These are phyloP conservation scores for Endotrypanum monterogeii DNA, from an alignment of 208 protist genomes.

Conservation along the genomic window DNA sequence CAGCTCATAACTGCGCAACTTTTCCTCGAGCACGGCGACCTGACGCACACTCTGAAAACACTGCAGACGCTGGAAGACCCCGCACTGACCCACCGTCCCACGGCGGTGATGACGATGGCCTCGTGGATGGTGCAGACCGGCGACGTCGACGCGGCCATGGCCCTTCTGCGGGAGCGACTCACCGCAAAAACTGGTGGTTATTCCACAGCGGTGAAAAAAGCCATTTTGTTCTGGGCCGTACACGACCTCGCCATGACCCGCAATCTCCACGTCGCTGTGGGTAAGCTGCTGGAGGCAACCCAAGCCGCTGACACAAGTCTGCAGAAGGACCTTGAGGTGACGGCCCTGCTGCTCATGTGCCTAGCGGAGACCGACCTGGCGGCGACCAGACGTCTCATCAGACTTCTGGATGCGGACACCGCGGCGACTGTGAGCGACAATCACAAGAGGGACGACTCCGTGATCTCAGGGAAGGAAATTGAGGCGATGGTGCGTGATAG, in stretches of 20 bases:
- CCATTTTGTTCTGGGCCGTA: slow-evolving; percentile 67
- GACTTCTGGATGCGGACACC: slow-evolving; percentile 15
- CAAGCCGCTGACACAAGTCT: slow-evolving; percentile 36
- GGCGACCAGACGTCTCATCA: slow-evolving; percentile 26
- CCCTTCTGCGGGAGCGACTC: slow-evolving; percentile 42
- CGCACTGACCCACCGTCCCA: slow-evolving; percentile 39
- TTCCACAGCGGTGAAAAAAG: slow-evolving; percentile 25
- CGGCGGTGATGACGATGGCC: slow-evolving; percentile 53
- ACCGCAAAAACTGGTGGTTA: not conserved
- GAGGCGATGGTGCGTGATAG: slow-evolving; percentile 38
- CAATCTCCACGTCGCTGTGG: slow-evolving; percentile 44
- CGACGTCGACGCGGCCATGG: slow-evolving; percentile 30
- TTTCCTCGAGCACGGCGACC: slow-evolving; percentile 75
- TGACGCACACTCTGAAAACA: slow-evolving; percentile 46
- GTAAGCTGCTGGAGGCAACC: slow-evolving; percentile 41
- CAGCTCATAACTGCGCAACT: slow-evolving; percentile 73
- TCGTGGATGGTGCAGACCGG: slow-evolving; percentile 65
- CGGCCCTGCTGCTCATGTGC: slow-evolving; percentile 55
- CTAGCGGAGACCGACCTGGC: slow-evolving; percentile 62
- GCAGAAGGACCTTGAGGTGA: slow-evolving; percentile 40
- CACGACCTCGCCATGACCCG: slow-evolving; percentile 45
- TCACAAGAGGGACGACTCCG: not conserved
- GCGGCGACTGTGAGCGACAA: slow-evolving; percentile 12
- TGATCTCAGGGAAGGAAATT: slow-evolving; percentile 37
- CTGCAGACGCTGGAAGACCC: slow-evolving; percentile 39